Percentiles rank a stretch among this genome's conserved stretches.
These are phyloP conservation scores for Smithsoniella earleae DNA, from an alignment of 163 green algal genomes.

Conservation along the genomic window DNA sequence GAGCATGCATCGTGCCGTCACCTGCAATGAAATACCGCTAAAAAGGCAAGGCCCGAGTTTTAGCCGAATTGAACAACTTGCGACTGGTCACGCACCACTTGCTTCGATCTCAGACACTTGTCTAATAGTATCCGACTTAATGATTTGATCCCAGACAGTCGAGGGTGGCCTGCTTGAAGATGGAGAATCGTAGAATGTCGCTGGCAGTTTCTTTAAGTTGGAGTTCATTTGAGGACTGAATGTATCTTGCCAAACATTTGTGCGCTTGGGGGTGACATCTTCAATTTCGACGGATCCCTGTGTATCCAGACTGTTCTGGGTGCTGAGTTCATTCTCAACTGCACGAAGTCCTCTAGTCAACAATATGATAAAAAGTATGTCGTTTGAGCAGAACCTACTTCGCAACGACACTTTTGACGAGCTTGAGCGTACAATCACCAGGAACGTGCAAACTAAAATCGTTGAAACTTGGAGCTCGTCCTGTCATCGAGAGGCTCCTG, in stretches of 20 bases:
- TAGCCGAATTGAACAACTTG: neutral
- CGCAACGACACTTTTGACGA: no score
- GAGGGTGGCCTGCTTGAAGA: neutral
- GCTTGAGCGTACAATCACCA: conserved; percentile 6
- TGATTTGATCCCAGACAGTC: conserved; percentile 26
- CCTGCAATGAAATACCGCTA: neutral
- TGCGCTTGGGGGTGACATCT: neutral
- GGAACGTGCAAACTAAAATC: conserved; percentile 20
- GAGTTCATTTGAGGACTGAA: conserved; percentile 29
- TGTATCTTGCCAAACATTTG: conserved; percentile 23
- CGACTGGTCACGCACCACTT: neutral
- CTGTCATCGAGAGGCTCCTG: neutral
- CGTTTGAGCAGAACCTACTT: no score
- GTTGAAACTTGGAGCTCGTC: conserved; percentile 19
- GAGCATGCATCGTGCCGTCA: conserved; percentile 1
- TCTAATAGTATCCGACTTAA: conserved; percentile 11
- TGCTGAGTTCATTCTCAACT: conserved; percentile 24
- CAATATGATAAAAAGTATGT: no score
- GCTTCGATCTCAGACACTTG: neutral
- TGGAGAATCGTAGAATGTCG: conserved; percentile 24
- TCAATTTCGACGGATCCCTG: conserved; percentile 1
- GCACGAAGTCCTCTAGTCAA: no score
- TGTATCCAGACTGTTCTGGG: no score
- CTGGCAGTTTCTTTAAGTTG: conserved; percentile 25
- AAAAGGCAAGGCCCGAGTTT: neutral